A percentile compares a stretch with the other conserved stretches of the same genome.
These are phyloP conservation scores for Cercospora sp. DNA, from an alignment of 2,329 filamentous ascomycete genomes.

Conservation along the genomic window DNA sequence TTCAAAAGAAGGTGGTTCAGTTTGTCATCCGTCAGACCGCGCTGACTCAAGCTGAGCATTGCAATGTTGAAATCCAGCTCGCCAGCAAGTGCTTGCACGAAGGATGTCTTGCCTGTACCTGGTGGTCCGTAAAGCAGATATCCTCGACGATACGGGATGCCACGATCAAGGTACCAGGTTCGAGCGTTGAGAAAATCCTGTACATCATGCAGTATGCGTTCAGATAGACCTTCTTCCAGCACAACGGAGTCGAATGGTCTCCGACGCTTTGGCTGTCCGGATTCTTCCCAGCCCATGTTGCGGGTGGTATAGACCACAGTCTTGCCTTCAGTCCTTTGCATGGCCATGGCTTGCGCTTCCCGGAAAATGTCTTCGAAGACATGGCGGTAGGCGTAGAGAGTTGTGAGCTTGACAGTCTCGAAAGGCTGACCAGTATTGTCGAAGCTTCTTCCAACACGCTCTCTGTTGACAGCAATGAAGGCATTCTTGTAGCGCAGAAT, in stretches of 20 bases:
- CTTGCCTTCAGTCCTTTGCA: conserved; percentile 82
- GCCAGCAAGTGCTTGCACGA: conserved; percentile 93
- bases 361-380: conserved; percentile 88
- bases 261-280: conserved; percentile 83
- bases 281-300: conserved; percentile 78
- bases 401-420: conserved; percentile 89
- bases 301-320: conserved; percentile 87
- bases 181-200: conserved; percentile 76
- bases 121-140: conserved; percentile 88
- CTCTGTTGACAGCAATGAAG: conserved; percentile 81
- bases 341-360: conserved; percentile 79
- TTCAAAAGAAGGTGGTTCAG: conserved; percentile 83
- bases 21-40: conserved; percentile 85
- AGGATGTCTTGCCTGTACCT: conserved; percentile 90
- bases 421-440: conserved; percentile 85
- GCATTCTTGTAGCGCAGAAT: conserved; percentile 83
- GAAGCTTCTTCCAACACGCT: conserved; percentile 77
- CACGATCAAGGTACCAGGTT: conserved; percentile 90
- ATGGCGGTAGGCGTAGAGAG: conserved; percentile 82
- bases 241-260: conserved; percentile 85
- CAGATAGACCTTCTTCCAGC: conserved; percentile 78
- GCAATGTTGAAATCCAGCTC: conserved; percentile 89
- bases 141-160: conserved; percentile 86
- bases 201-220: conserved; percentile 76
- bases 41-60: conserved; percentile 86